Conservation (phyloP, 805 yeast genomes). For the Candida dajiaensis region DNA sequence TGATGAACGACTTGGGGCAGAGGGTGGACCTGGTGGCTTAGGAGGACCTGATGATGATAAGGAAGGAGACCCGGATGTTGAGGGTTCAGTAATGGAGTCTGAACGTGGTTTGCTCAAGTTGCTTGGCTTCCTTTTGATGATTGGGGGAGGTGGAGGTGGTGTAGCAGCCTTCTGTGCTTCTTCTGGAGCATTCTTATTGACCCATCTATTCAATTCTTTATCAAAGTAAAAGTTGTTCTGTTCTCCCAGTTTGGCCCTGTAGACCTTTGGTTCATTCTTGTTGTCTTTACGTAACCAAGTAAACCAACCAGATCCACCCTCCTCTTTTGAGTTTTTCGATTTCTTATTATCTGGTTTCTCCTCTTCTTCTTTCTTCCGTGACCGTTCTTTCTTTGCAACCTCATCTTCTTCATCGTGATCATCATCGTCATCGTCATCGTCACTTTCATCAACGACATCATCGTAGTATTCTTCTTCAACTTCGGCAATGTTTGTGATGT, state of each 20-base stretch:
- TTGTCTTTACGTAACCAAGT: constrained; percentile 56
- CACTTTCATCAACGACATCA: constrained; percentile 38
- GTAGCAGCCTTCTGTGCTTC: constrained; percentile 61
- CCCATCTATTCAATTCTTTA: constrained; percentile 82
- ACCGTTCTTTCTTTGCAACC: constrained; percentile 10
- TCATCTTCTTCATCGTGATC: constrained; percentile 24
- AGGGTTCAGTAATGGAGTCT: constrained; percentile 23
- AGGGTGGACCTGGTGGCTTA: neutral
- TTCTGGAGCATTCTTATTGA: constrained; percentile 62
- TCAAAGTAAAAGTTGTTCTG: constrained; percentile 71
- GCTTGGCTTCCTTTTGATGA: constrained; percentile 31
- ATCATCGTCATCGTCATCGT: constrained; percentile 32
- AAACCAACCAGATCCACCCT: constrained; percentile 35
- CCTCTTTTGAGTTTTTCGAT: constrained; percentile 8
- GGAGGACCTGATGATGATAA: constrained; percentile 7
- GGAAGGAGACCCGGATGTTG: neutral
- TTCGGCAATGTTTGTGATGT: constrained; percentile 18
- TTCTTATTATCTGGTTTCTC: constrained; percentile 16
- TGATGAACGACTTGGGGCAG: constrained; percentile 1
- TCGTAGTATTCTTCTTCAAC: constrained; percentile 44
- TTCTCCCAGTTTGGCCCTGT: constrained; percentile 83
- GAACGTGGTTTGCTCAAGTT: constrained; percentile 34
- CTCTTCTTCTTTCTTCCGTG: constrained; percentile 15
- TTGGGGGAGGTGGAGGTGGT: constrained; percentile 57
- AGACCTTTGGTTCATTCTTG: constrained; percentile 67